Evolutionary conservation across 2,329 filamentous ascomycete species (phyloP), one percentile per base, ranked within the genome.

Genomic region (Dothideomycetes sp.): DNA sequence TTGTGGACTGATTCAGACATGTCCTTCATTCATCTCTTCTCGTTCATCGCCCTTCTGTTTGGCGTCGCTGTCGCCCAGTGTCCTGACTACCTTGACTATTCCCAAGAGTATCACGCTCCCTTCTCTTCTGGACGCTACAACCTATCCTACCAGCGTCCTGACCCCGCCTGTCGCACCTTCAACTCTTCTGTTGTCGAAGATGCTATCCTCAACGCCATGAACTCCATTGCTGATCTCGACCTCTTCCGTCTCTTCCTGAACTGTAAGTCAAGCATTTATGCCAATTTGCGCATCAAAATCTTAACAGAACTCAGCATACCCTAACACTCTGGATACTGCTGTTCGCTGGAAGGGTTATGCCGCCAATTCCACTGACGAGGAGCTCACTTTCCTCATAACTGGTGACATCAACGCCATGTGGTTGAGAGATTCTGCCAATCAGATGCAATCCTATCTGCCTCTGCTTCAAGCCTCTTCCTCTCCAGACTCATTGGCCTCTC

Each of bases 251-350:
- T 87, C 9, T 87, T 87, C 53, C 63, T 77, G 49, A 87, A 87
- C 55, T 68, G 77, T 31, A 1, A 32, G 19, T 39, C 16, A 24
- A 7, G 7, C 7, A 24, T 24, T 7, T 1, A 24, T 24, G 17
- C 5, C 5, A n/a, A n/a, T n/a, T n/a, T n/a, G n/a, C n/a, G n/a
- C n/a, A n/a, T n/a, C n/a, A n/a, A n/a, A n/a, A 12, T 30, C 5
- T 18, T 28, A 4, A 31, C 6, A n/a, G 9, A 20, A 6, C 4
- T 10, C 9, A 39, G 37, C 37, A 15, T 86, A 77, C 54, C 82
- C 82, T 0, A 87, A 84, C 57, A 84, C 81, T 0, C 66, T 87
- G 9, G 82, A 86, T 53, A 85, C 81, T 0, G 80, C 81, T 0
- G 72, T 85, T 29, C 70, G 70, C 46, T 85, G 80, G 80, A 76